Conservation (phyloP, 2,329 filamentous ascomycete species). For the Diplocarpon rosae region DNA sequence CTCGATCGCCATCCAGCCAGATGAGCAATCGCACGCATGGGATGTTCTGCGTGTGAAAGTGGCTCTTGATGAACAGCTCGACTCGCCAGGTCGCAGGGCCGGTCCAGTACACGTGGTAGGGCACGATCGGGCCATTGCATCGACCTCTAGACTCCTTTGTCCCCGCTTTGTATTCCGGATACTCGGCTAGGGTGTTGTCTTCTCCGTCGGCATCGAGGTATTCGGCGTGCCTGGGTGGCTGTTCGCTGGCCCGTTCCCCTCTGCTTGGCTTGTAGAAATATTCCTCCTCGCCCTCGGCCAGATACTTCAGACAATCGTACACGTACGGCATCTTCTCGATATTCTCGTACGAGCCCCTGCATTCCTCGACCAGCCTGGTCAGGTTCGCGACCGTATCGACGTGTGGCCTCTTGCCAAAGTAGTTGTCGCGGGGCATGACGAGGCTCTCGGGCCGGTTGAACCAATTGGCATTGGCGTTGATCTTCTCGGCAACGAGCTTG, state of each 20-base stretch:
- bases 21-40: conserved; percentile 41
- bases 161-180: conserved; percentile 28
- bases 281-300: conserved; percentile 36
- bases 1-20: conserved; percentile 42
- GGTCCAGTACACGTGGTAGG: conserved; percentile 46
- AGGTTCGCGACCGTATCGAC: conserved; percentile 43
- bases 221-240: conserved; percentile 24
- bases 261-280: conserved; percentile 37
- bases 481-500: conserved; percentile 30
- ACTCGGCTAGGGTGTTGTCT: conserved; percentile 25
- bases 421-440: conserved; percentile 40
- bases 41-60: conserved; percentile 45
- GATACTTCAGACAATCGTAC: conserved; percentile 39
- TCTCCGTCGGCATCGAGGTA: conserved; percentile 27
- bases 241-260: conserved; percentile 25
- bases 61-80: conserved; percentile 44
- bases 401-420: conserved; percentile 37
- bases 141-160: conserved; percentile 34
- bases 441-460: conserved; percentile 41
- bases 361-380: conserved; percentile 39
- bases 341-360: conserved; percentile 39
- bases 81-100: conserved; percentile 45
- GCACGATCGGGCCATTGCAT: conserved; percentile 43
- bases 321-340: conserved; percentile 45
- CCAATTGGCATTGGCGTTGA: conserved; percentile 41